phyloP scores from a whole-genome alignment of 441 rosid species.

The Rhodomyrtus psidioides region DNA sequence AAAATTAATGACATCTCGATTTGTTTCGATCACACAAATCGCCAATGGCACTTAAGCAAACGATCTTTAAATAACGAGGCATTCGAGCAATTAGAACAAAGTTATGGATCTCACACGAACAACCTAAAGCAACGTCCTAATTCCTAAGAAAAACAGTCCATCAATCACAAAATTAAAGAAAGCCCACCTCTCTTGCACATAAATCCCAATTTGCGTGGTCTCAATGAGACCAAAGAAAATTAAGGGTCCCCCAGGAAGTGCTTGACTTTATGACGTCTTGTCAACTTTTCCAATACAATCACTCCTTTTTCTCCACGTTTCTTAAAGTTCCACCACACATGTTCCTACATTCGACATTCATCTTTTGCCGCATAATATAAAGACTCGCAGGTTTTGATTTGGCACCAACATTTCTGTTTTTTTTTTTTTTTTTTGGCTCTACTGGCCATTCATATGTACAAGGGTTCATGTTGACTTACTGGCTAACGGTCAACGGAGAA shows the following conservation, averaged over 20 bases:
- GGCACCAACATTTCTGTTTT: not conserved
- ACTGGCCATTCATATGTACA: not conserved
- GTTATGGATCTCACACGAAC: not conserved
- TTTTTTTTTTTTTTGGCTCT: not conserved
- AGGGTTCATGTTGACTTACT: not conserved
- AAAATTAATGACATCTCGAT: fast-evolving
- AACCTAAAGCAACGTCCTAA: not conserved
- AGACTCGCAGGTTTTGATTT: not conserved
- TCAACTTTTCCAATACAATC: not conserved
- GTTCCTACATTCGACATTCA: not conserved
- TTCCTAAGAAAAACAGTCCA: not conserved
- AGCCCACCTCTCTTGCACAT: not conserved
- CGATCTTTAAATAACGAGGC: fast-evolving
- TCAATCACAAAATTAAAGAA: not conserved
- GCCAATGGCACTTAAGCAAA: not conserved
- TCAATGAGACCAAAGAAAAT: not conserved
- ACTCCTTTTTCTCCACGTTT: not conserved
- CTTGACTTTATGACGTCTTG: not conserved
- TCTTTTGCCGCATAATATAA: not conserved
- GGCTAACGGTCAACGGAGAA: not conserved
- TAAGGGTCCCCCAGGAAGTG: not conserved
- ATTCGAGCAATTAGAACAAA: fast-evolving
- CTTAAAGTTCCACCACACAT: not conserved
- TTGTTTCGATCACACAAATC: not conserved
- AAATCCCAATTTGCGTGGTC: not conserved